Evolutionary conservation across 192 early-diverging fungal species (phyloP), one percentile per base, ranked within the genome.

Genomic region (Linnemannia zychae): DNA sequence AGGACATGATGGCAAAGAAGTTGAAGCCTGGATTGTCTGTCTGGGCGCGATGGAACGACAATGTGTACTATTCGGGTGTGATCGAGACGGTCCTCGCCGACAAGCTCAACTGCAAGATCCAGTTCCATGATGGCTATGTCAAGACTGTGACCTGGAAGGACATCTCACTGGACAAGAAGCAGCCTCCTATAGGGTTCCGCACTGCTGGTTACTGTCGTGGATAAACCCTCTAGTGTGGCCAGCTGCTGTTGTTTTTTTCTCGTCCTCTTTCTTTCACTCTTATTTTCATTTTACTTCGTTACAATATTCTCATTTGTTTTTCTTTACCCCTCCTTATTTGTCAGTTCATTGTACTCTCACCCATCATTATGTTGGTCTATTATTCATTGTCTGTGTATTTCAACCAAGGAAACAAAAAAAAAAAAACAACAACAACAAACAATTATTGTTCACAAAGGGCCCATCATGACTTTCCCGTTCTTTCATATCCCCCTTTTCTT

Each of bases 11-110:
- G 86, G 48, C 37, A 20, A 75, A 81, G 37, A 82, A 78, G 50
- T 47, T 88, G 44, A 78, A 71, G 31, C 70, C 76, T 0, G 80
- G 83, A 1, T 36, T 87, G 7, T 34, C 63, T 16, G 69, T 90
- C 15, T 90, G 75, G 84, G 84, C 83, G n/a, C 80, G 88, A 34
- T 89, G 88, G 89, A 88, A 85, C 50, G 88, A 88, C n/a, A 87
- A 86, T 44, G 52, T 86, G 53, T 88, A 86, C 37, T 88, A 85
- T n/a, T 71, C 79, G 6, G 88, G 88, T 5, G 77, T 72, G 37
- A 71, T 85, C 24, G 83, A 79, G 20, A 79, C 46, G 15, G 44
- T 85, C 6, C n/a, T 72, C 28, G 11, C 15, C 24, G 78, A 79
- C 63, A 50, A 31, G 22, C 74, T 85, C 20, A 47, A 76, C 34